phyloP scores from a whole-genome alignment of 306 rosid species.

The Castanea crenata region DNA sequence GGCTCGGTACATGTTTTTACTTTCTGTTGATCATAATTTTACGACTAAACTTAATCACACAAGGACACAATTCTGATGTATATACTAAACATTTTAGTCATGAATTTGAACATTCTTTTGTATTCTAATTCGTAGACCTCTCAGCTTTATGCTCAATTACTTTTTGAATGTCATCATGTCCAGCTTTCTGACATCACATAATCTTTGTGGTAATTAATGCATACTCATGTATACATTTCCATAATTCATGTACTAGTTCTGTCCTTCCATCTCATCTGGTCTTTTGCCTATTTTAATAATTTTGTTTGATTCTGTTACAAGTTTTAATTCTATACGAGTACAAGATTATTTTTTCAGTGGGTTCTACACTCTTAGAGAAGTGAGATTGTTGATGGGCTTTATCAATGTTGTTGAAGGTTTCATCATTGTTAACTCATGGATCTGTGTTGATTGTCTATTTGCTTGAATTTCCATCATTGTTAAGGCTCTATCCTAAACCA shows the following conservation, averaged over 20 bases:
- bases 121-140: background rate
- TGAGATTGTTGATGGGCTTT: constrained; percentile 69
- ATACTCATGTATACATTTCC: background rate
- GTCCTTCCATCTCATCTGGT: background rate
- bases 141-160: background rate
- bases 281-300: background rate
- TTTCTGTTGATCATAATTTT: too few species aligned
- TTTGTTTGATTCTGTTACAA: constrained; percentile 47
- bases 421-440: constrained; percentile 7
- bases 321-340: constrained; percentile 72
- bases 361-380: constrained; percentile 97
- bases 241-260: background rate
- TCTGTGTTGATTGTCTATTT: background rate
- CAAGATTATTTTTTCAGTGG: constrained; percentile 95
- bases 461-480: background rate
- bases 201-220: background rate
- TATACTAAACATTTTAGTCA: too few species aligned
- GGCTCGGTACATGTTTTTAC: too few species aligned
- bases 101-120: too few species aligned
- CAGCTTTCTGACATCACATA: too few species aligned
- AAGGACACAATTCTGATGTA: too few species aligned
- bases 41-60: too few species aligned
- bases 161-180: background rate
- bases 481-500: background rate
- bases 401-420: constrained; percentile 8